These are phyloP conservation scores for Sugiyamaella mastotermitis DNA, from an alignment of 805 yeast species.

Conservation along the genomic window DNA sequence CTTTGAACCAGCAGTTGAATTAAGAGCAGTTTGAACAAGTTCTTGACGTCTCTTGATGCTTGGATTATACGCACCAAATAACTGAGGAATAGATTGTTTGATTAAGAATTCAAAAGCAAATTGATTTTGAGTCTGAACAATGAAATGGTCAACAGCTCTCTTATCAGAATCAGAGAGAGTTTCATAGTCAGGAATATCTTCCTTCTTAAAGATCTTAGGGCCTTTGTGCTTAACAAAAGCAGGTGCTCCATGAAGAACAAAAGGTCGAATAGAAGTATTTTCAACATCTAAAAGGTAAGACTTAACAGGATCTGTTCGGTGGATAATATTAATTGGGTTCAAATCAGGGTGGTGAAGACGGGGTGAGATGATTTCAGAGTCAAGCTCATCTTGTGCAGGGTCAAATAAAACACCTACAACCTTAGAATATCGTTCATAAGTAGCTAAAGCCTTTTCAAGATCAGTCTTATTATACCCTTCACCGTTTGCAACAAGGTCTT, in stretches of 20 bases:
- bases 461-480: conserved; percentile 31
- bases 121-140: conserved; percentile 85
- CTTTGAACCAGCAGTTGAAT: conserved; percentile 18
- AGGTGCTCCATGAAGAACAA: conserved; percentile 71
- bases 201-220: conserved; percentile 72
- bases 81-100: conserved; percentile 49
- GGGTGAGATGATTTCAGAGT: conserved; percentile 59
- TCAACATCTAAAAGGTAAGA: conserved; percentile 74
- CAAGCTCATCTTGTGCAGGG: conserved; percentile 38
- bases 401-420: conserved; percentile 53
- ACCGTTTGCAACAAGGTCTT: conserved; percentile 45
- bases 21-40: conserved; percentile 27
- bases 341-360: conserved; percentile 76
- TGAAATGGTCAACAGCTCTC: conserved; percentile 79
- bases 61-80: conserved; percentile 79
- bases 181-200: conserved; percentile 68
- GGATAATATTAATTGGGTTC: conserved; percentile 82
- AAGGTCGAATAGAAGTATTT: conserved; percentile 73
- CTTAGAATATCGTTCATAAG: conserved; percentile 54
- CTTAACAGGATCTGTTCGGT: conserved; percentile 34
- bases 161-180: conserved; percentile 64
- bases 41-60: conserved; percentile 49
- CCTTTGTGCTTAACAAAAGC: conserved; percentile 83
- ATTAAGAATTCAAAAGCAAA: conserved; percentile 77
- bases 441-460: conserved; percentile 40